A percentile compares a stretch with the other conserved stretches of the same genome.
Conservation (phyloP, 2,329 filamentous ascomycete genomes). For the Scedosporium aurantiacum region DNA sequence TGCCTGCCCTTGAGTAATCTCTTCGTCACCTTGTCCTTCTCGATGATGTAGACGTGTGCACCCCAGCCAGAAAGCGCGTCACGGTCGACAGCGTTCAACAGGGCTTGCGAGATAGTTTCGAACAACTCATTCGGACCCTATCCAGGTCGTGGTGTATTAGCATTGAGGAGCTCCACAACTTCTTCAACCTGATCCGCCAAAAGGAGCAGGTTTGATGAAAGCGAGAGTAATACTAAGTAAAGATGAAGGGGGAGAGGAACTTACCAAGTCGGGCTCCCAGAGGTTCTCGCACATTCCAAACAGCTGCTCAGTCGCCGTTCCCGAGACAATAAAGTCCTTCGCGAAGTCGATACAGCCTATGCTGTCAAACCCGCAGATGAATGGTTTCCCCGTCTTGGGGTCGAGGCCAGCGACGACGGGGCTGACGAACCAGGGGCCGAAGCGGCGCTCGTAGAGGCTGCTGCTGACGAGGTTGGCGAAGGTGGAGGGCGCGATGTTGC, state of each 20-base stretch:
- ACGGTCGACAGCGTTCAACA: constrained; percentile 91
- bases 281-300: constrained; percentile 98
- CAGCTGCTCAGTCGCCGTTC: constrained; percentile 91
- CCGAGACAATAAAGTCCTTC: constrained; percentile 97
- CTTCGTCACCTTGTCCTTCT: constrained; percentile 99
- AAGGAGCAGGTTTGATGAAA: not conserved
- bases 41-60: constrained; percentile 97
- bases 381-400: constrained; percentile 84
- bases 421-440: constrained; percentile 92
- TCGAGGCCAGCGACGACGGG: constrained; percentile 94
- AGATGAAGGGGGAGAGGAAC: constrained; percentile 20
- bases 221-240: not conserved
- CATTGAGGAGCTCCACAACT: not conserved
- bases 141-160: not conserved
- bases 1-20: constrained; percentile 95
- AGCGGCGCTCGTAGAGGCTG: constrained; percentile 86
- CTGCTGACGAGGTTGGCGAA: constrained; percentile 92
- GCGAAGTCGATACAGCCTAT: constrained; percentile 99
- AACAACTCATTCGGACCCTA: constrained; percentile 89
- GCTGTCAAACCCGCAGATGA: constrained; percentile 98
- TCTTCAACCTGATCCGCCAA: not conserved
- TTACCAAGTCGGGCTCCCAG: constrained; percentile 93
- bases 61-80: constrained; percentile 97
- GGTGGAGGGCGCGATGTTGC: constrained; percentile 85
- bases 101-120: constrained; percentile 92